These are phyloP conservation scores for Lactarius vividus DNA, from an alignment of 768 basidiomycete genomes.

Conservation along the genomic window DNA sequence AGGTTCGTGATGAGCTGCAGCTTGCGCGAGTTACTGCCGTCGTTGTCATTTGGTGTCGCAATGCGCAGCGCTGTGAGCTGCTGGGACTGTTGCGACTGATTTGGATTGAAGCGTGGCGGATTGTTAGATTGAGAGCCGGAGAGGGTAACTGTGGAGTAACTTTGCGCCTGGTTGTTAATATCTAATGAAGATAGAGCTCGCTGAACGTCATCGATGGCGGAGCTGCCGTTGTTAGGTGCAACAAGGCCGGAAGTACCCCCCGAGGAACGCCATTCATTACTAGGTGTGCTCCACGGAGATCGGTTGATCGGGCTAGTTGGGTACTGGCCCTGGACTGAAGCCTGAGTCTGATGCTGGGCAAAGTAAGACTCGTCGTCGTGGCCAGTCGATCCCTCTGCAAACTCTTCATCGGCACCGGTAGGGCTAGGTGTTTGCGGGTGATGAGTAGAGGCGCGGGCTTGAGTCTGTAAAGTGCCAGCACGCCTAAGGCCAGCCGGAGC, in stretches of 20 bases:
- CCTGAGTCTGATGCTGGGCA: constrained; percentile 32
- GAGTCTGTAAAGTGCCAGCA: constrained; percentile 69
- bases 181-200: constrained; percentile 71
- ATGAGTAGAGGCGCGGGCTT: constrained; percentile 39
- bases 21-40: constrained; percentile 42
- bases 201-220: constrained; percentile 70
- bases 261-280: constrained; percentile 58
- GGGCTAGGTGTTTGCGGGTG: constrained; percentile 43
- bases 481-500: constrained; percentile 57
- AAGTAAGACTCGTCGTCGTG: constrained; percentile 63
- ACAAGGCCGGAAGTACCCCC: constrained; percentile 35
- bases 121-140: constrained; percentile 52
- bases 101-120: constrained; percentile 64
- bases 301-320: constrained; percentile 58
- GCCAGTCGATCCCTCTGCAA: constrained; percentile 49
- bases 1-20: constrained; percentile 60
- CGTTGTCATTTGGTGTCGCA: constrained; percentile 39
- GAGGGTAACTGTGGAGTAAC: constrained; percentile 32
- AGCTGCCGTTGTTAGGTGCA: constrained; percentile 32
- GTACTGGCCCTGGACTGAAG: constrained; percentile 34
- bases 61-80: constrained; percentile 45
- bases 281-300: constrained; percentile 62
- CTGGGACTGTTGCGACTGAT: constrained; percentile 41
- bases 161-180: constrained; percentile 41
- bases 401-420: constrained; percentile 57